Conservation (phyloP, 2,329 filamentous ascomycete species). For the Fusarium caatingaense region DNA sequence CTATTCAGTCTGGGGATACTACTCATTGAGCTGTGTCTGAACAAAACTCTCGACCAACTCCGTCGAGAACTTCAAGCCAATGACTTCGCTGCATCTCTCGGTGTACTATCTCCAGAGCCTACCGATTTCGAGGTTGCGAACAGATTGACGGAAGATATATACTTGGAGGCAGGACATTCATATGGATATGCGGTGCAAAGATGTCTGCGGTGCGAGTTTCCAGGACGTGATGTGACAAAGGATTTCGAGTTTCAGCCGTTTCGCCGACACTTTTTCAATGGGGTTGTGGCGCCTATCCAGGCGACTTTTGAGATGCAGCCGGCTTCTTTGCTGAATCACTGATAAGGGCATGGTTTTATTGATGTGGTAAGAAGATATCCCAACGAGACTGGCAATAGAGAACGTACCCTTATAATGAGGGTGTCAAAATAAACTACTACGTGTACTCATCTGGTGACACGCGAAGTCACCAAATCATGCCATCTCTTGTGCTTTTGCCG, state of each 20-base stretch:
- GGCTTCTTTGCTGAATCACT: not conserved
- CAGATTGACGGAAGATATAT: not conserved
- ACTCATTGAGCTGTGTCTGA: not conserved
- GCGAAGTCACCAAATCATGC: not conserved
- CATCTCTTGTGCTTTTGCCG: not conserved
- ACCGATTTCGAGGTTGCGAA: not conserved
- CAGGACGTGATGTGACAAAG: not conserved
- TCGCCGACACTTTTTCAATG: not conserved
- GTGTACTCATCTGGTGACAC: rapidly evolving
- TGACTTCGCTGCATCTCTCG: not conserved
- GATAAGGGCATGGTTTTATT: not conserved
- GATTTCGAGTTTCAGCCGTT: not conserved
- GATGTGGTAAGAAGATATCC: not conserved
- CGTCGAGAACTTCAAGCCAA: not conserved
- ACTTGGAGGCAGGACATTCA: not conserved
- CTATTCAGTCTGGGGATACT: not conserved
- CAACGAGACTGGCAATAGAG: not conserved
- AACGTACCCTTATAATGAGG: not conserved
- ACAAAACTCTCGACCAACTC: not conserved
- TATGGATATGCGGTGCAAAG: not conserved
- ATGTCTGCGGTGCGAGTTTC: not conserved
- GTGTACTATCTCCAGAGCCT: not conserved
- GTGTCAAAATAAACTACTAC: not conserved
- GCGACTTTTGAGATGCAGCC: not conserved
- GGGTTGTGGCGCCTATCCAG: not conserved